These are phyloP conservation scores for Chytridiales sp. DNA, from an alignment of 371 early-diverging fungal genomes.

Conservation along the genomic window DNA sequence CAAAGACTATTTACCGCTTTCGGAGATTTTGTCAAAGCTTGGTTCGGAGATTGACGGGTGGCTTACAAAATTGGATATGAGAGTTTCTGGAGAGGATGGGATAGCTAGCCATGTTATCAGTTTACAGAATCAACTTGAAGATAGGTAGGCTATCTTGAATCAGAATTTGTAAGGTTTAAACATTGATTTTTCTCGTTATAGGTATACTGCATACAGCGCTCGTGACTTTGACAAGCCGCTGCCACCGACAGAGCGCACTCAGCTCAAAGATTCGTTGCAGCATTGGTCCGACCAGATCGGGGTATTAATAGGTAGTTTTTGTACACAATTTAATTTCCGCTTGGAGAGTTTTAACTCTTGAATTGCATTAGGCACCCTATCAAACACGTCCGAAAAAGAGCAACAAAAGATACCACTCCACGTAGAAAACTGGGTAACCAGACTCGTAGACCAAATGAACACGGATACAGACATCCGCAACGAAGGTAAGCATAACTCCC, in stretches of 20 bases:
- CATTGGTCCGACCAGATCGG: slow-evolving; percentile 48
- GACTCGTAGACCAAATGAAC: slow-evolving; percentile 49
- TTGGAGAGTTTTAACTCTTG: no score
- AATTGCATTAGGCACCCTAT: slow-evolving; percentile 35
- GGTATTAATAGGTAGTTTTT: slow-evolving; percentile 33
- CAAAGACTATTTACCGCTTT: slow-evolving; percentile 42
- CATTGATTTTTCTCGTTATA: slow-evolving; percentile 5
- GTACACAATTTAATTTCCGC: slow-evolving; percentile 3
- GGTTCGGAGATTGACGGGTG: slow-evolving; percentile 47
- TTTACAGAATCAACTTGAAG: slow-evolving; percentile 56
- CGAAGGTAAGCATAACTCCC: slow-evolving; percentile 30
- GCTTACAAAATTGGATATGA: slow-evolving; percentile 43
- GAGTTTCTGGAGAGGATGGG: slow-evolving; percentile 55
- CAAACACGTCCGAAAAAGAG: slow-evolving; percentile 51
- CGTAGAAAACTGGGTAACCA: slow-evolving; percentile 49
- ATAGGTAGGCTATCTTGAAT: slow-evolving; percentile 25
- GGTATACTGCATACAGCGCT: slow-evolving; percentile 43
- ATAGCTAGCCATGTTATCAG: slow-evolving; percentile 47
- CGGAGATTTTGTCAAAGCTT: slow-evolving; percentile 34
- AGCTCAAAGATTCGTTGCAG: slow-evolving; percentile 41
- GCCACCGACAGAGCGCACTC: slow-evolving; percentile 34
- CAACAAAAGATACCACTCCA: slow-evolving; percentile 50
- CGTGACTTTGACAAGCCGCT: slow-evolving; percentile 45
- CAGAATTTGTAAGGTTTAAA: not conserved
- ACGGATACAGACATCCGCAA: slow-evolving; percentile 52